phyloP scores from a whole-genome alignment of 495 filamentous ascomycete species.

The Rostrohypoxylon terebratum region DNA sequence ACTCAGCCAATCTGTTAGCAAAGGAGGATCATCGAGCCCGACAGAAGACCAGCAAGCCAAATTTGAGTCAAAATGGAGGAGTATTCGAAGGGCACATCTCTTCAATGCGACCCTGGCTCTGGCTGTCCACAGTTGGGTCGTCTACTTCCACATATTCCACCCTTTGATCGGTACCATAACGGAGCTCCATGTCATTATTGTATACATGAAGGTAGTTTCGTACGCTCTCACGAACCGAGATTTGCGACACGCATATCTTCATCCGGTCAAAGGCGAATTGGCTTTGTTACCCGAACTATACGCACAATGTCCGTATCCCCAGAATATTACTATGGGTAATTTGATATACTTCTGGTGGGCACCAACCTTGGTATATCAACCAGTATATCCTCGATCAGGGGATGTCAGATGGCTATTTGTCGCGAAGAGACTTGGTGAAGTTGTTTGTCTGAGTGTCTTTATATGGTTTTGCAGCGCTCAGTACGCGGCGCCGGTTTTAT shows the following conservation, averaged over 20 bases:
- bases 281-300: conserved; percentile 82
- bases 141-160: conserved; percentile 91
- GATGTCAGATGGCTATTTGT: conserved; percentile 89
- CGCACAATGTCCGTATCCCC: conserved; percentile 83
- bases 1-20: conserved; percentile 70
- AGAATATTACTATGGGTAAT: conserved; percentile 88
- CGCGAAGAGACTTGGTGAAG: conserved; percentile 80
- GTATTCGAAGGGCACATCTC: conserved; percentile 80
- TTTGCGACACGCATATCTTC: conserved; percentile 86
- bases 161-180: conserved; percentile 92
- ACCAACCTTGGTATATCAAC: conserved; percentile 95
- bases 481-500: conserved; percentile 89
- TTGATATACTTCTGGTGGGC: conserved; percentile 97
- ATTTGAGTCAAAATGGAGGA: conserved; percentile 79
- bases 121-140: conserved; percentile 80
- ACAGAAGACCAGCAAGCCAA: conserved; percentile 67
- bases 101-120: conserved; percentile 87
- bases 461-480: conserved; percentile 95
- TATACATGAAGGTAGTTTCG: conserved; percentile 94
- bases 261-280: conserved; percentile 68
- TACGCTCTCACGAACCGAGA: conserved; percentile 98
- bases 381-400: conserved; percentile 86
- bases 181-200: conserved; percentile 91
- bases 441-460: conserved; percentile 77
- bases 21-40: conserved; percentile 60